Base-by-base conservation (phyloP, 2,329 filamentous ascomycete species). In the Balansia obtecta region DNA sequence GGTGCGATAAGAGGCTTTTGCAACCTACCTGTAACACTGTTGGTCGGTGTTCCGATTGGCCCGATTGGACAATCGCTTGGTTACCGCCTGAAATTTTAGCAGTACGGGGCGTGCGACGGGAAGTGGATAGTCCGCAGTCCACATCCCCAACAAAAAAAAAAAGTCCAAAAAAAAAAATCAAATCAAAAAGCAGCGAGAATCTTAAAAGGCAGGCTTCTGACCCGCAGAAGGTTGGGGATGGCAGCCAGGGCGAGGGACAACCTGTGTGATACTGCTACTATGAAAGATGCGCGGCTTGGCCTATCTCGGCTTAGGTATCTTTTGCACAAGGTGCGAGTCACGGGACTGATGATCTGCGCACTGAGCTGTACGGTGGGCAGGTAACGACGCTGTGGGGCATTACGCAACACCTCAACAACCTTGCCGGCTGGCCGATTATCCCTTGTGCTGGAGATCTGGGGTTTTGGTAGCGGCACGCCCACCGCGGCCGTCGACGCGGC, bases 401-500 rank as follows among this genome's bases (percentile, higher is more conserved):
- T 46, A 41, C 43, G 50, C 20, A 6, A 6, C 46, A 38, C 45
- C 50, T 49, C 50, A 52, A 52, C 50, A 52, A 52, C 50, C 40
- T 51, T 45, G 43, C 12, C 15, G 45, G 45, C 39, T 39, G 45
- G 45, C 33, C 18, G 34, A 22, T 22, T 37, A 27, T 20, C 20
- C 18, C 18, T 22, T 15, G 2, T 16, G n/a, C 18, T 11, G 3
- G 15, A 47, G 39, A 47, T 39, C 38, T 11, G 44, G 27, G 41
- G 12, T 42, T 42, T 20, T 22, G 15, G 37, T 41, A 49, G 15
- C n/a, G 15, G 4, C 49, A 50, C 49, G 18, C 44, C 49, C 44
- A 10, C 38, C 40, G 46, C 37, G 38, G n/a, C 16, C 20, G 27
- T 7, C 27, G 27, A 27, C 27, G 27, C 27, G 20, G 15, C 20